These are phyloP conservation scores for Leishmania mexicana DNA, from an alignment of 208 protist genomes.

Conservation along the genomic window DNA sequence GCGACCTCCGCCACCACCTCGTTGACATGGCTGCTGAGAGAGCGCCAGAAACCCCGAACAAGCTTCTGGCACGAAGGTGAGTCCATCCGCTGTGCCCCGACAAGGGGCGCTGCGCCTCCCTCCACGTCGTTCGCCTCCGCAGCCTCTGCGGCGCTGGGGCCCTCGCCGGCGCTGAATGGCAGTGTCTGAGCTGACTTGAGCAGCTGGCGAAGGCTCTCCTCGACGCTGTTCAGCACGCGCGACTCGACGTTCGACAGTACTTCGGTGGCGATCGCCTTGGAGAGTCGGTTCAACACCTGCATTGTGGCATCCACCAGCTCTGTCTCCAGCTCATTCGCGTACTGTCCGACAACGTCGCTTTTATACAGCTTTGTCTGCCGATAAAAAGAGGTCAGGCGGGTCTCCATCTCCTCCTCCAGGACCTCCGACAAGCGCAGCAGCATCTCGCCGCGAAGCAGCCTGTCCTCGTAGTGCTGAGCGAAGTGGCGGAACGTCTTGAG, in stretches of 20 bases:
- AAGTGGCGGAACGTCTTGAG: conserved; percentile 54
- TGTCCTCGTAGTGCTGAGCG: conserved; percentile 51
- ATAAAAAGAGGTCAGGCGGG: conserved; percentile 43
- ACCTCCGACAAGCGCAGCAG: conserved; percentile 52
- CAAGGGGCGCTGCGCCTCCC: conserved; percentile 3
- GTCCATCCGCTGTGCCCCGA: conserved; percentile 37
- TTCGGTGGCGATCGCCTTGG: conserved; percentile 52
- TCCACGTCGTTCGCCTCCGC: conserved; percentile 12
- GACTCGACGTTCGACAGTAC: conserved; percentile 56
- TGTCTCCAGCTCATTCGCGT: conserved; percentile 50
- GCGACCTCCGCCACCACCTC: conserved; percentile 39
- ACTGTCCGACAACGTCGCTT: conserved; percentile 42
- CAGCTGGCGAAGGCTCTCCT: conserved; percentile 53
- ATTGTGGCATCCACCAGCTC: conserved; percentile 53
- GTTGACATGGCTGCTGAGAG: conserved; percentile 42
- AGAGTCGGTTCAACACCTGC: conserved; percentile 58
- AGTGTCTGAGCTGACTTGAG: conserved; percentile 56
- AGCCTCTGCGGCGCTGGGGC: conserved; percentile 7
- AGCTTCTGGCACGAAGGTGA: conserved; percentile 56
- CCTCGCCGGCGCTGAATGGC: conserved; percentile 34
- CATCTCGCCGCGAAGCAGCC: conserved; percentile 65
- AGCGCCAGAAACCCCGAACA: conserved; percentile 65
- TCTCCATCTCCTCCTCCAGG: conserved; percentile 65
- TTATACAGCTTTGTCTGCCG: conserved; percentile 75
- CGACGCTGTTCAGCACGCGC: conserved; percentile 50